These are phyloP conservation scores for Cyathus striatus DNA, from an alignment of 768 basidiomycete species.

Conservation along the genomic window DNA sequence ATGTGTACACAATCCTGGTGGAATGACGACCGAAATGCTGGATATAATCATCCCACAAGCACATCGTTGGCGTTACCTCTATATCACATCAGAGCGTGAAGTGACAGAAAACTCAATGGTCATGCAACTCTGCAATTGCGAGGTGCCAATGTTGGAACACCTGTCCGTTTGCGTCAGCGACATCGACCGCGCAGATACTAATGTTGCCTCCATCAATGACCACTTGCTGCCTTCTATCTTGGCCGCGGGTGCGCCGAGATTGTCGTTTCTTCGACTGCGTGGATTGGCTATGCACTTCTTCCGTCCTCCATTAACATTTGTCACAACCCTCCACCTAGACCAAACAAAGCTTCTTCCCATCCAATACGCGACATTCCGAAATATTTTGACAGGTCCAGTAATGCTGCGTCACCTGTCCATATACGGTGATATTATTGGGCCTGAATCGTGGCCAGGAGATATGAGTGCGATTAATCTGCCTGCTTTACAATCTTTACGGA, in stretches of 20 bases:
- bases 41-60: constrained; percentile 24
- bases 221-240: constrained; percentile 21
- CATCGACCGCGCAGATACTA: constrained; percentile 13
- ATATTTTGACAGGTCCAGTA: constrained; percentile 27
- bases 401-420: constrained; percentile 35
- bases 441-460: constrained; percentile 18
- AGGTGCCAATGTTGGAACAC: constrained; percentile 28
- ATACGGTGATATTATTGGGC: constrained; percentile 34
- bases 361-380: constrained; percentile 24
- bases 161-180: constrained; percentile 33
- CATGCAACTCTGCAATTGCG: constrained; percentile 17
- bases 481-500: constrained; percentile 32
- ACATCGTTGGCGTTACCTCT: constrained; percentile 30
- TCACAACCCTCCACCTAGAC: constrained; percentile 41
- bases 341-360: constrained; percentile 31
- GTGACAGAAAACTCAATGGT: constrained; percentile 18
- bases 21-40: constrained; percentile 16
- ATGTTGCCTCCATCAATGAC: constrained; percentile 3
- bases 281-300: constrained; percentile 37
- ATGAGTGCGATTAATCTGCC: constrained; percentile 23
- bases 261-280: constrained; percentile 36
- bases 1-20: constrained; percentile 1
- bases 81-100: constrained; percentile 22
- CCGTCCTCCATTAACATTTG: constrained; percentile 24
- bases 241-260: constrained; percentile 18